Percentiles rank a stretch among this genome's conserved stretches.
Conservation (phyloP, 163 green algal genomes). For the Chlorella variabilis region DNA sequence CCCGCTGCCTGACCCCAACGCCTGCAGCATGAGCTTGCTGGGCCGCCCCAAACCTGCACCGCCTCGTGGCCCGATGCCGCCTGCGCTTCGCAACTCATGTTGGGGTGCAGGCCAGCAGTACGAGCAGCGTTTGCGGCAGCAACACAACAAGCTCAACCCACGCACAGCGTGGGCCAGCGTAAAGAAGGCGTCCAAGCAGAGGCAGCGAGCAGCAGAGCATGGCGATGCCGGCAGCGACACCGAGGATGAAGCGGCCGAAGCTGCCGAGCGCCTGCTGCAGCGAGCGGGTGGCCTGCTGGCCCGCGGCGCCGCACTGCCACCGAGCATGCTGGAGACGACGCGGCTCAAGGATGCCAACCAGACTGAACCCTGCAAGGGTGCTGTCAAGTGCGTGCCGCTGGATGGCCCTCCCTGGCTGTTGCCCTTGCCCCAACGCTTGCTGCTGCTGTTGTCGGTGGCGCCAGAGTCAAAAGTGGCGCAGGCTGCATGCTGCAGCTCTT, state of each 20-base stretch:
- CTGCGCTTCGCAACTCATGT: too few relatives aligned
- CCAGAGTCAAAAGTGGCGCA: too few relatives aligned
- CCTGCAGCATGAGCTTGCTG: too few relatives aligned
- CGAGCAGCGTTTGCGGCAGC: constrained; percentile 75
- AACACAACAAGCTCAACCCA: constrained; percentile 82
- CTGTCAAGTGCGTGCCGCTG: constrained; percentile 82
- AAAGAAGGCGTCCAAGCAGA: constrained; percentile 1
- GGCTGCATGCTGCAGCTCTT: too few relatives aligned
- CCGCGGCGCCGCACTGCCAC: constrained; percentile 54
- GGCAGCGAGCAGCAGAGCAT: background rate
- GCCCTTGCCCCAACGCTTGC: background rate
- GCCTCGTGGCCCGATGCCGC: too few relatives aligned
- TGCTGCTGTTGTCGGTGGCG: background rate
- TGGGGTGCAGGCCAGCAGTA: constrained; percentile 79
- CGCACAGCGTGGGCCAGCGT: constrained; percentile 74
- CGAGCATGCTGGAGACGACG: constrained; percentile 75
- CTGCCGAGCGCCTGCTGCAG: constrained; percentile 25
- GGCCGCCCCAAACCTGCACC: too few relatives aligned
- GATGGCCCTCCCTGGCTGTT: constrained; percentile 48
- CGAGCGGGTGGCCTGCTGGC: constrained; percentile 59
- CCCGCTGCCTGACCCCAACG: too few relatives aligned
- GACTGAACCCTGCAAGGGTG: constrained; percentile 65
- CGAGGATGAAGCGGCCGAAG: constrained; percentile 36
- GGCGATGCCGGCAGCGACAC: constrained; percentile 19
- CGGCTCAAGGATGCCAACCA: constrained; percentile 89